Percentiles rank a stretch among this genome's conserved stretches.
These are phyloP conservation scores for Macrolepiota fuliginosa DNA, from an alignment of 768 basidiomycete genomes.

Conservation along the genomic window DNA sequence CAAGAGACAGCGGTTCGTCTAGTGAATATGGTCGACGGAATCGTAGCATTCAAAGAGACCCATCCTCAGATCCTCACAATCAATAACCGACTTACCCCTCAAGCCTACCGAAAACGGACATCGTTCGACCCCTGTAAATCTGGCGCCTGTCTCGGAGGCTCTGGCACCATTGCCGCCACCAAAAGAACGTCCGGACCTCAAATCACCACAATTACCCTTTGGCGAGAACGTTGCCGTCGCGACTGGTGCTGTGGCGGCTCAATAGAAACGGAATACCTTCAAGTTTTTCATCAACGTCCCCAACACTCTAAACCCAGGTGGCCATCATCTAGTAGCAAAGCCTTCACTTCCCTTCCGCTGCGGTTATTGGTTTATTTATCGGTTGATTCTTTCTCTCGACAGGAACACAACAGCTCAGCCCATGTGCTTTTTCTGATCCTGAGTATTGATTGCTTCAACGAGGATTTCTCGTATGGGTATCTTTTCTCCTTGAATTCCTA, in stretches of 20 bases:
- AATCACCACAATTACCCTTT: slow-evolving; percentile 59
- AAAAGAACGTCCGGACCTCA: slow-evolving; percentile 48
- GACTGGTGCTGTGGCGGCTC: slow-evolving; percentile 41
- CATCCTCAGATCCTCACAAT: slow-evolving; percentile 45
- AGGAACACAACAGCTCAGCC: slow-evolving; percentile 20
- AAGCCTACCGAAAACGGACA: slow-evolving; percentile 42
- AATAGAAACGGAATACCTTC: slow-evolving; percentile 22
- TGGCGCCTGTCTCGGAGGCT: slow-evolving; percentile 30
- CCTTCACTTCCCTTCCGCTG: slow-evolving; percentile 25
- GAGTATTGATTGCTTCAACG: slow-evolving; percentile 3
- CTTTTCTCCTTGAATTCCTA: not conserved
- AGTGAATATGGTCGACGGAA: slow-evolving; percentile 24
- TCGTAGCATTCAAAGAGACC: slow-evolving; percentile 23
- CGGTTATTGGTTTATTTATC: slow-evolving; percentile 43
- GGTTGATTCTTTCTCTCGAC: slow-evolving; percentile 28
- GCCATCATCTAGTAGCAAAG: slow-evolving; percentile 13
- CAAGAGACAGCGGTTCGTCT: slow-evolving; percentile 77
- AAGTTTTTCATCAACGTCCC: slow-evolving; percentile 9
- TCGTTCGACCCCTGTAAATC: slow-evolving; percentile 23
- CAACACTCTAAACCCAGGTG: slow-evolving; percentile 4
- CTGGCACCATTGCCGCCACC: slow-evolving; percentile 38
- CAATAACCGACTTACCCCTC: slow-evolving; percentile 32
- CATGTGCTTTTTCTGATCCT: slow-evolving; percentile 14
- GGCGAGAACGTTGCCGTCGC: slow-evolving; percentile 59
- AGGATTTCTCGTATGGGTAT: not conserved